phyloP scores from a whole-genome alignment of 345 rosid species.

The Lepidium didymum region DNA sequence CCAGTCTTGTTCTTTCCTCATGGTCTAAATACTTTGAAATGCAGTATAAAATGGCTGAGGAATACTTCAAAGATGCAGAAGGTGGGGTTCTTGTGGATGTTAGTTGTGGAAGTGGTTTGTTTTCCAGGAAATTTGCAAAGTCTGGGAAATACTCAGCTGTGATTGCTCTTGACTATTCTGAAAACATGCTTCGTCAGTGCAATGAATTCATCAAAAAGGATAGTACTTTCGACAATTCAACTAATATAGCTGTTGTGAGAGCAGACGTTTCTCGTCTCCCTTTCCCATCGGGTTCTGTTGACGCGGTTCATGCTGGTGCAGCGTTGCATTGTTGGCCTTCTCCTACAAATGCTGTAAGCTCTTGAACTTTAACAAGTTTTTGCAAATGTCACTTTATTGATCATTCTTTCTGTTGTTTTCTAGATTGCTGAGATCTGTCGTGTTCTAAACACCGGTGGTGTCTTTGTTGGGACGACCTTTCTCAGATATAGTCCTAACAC shows the following conservation, averaged over 20 bases:
- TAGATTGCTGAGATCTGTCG: constrained; percentile 88
- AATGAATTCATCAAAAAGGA: constrained; percentile 75
- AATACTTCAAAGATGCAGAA: constrained; percentile 65
- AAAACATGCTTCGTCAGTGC: constrained; percentile 94
- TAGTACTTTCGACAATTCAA: constrained; percentile 33
- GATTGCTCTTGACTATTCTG: constrained; percentile 89
- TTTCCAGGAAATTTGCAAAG: constrained; percentile 79
- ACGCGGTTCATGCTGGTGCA: constrained; percentile 93
- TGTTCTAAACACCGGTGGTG: constrained; percentile 71
- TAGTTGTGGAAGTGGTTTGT: constrained; percentile 94
- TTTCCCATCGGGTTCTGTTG: constrained; percentile 71
- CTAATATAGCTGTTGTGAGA: constrained; percentile 83
- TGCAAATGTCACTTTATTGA: background rate
- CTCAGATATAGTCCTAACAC: constrained; percentile 59
- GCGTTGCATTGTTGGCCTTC: constrained; percentile 98
- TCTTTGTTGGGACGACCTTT: constrained; percentile 88
- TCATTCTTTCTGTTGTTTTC: background rate
- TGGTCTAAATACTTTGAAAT: constrained; percentile 4
- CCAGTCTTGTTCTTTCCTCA: background rate
- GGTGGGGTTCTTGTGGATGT: constrained; percentile 88
- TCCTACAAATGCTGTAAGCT: constrained; percentile 80
- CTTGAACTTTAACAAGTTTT: background rate
- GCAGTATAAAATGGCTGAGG: constrained; percentile 97
- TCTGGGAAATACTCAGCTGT: constrained; percentile 70
- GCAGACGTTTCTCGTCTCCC: constrained; percentile 93